Conservation (phyloP, 805 yeast genomes). For the Yarrowia alimentaria region DNA sequence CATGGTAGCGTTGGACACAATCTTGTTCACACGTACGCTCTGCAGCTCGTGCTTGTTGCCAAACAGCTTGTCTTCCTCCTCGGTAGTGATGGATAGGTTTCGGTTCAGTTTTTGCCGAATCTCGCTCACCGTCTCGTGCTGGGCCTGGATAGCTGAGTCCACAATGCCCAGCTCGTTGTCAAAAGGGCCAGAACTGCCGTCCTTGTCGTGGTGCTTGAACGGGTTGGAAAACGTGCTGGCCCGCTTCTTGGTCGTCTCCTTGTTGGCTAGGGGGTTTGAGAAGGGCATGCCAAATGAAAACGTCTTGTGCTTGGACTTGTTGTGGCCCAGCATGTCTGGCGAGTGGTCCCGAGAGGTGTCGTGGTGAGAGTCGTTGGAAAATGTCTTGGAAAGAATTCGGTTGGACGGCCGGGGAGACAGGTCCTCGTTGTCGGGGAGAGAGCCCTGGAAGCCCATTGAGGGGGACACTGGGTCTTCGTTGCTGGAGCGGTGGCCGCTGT, state of each 20-base stretch:
- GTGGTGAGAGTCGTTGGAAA: no score
- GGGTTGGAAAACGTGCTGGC: conserved; percentile 4
- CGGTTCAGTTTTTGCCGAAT: conserved; percentile 29
- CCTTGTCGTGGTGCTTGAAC: conserved; percentile 3
- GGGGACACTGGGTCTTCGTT: no score
- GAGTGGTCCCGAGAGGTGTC: conserved; percentile 13
- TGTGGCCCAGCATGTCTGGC: conserved; percentile 2
- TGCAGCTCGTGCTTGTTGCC: conserved; percentile 65
- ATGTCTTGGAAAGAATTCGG: no score
- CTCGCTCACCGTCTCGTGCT: conserved; percentile 26
- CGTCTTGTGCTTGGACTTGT: conserved; percentile 30
- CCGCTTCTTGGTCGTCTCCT: neutral
- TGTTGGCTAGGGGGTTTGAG: conserved; percentile 45
- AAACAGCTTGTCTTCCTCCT: conserved; percentile 39
- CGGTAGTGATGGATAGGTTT: conserved; percentile 32
- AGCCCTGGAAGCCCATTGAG: no score
- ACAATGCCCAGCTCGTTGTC: conserved; percentile 1
- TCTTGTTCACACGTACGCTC: conserved; percentile 52
- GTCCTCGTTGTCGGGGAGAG: no score
- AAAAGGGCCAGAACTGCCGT: no score
- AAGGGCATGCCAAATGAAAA: conserved; percentile 55
- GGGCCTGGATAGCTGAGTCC: conserved; percentile 27
- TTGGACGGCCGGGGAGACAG: no score
- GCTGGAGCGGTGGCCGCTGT: no score
- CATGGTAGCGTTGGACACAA: conserved; percentile 56